phyloP scores from a whole-genome alignment of 2,329 filamentous ascomycete species.

The Cryphonectria carpinicola region DNA sequence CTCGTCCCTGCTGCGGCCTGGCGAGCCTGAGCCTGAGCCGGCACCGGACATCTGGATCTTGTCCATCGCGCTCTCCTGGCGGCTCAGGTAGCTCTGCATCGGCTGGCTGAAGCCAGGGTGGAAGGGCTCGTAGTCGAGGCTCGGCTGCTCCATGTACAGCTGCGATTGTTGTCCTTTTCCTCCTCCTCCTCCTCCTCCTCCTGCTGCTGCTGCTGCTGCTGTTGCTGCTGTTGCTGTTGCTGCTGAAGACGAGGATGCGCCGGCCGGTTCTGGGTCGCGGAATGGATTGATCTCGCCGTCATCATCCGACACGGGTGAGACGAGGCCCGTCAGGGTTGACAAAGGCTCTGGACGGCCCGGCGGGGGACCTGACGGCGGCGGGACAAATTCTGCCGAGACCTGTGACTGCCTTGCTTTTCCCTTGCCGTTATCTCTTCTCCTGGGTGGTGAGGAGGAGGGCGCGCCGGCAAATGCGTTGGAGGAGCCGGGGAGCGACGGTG shows the following conservation, averaged over 20 bases:
- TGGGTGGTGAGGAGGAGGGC: slow-evolving; percentile 11
- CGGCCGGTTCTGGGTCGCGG: slow-evolving; percentile 32
- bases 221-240: slow-evolving; percentile 13
- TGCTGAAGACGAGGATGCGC: not conserved
- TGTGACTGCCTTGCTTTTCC: slow-evolving; percentile 35
- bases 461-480: slow-evolving; percentile 24
- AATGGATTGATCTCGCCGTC: slow-evolving; percentile 32
- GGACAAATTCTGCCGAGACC: slow-evolving; percentile 15
- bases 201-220: not conserved
- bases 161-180: not conserved
- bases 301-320: slow-evolving; percentile 31
- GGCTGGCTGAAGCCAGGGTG: slow-evolving; percentile 41
- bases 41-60: slow-evolving; percentile 49
- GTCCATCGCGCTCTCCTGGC: slow-evolving; percentile 47
- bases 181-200: slow-evolving; percentile 12
- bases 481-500: slow-evolving; percentile 17
- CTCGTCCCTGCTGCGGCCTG: slow-evolving; percentile 3
- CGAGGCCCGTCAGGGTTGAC: slow-evolving; percentile 9
- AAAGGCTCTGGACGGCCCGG: slow-evolving; percentile 13
- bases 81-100: slow-evolving; percentile 42
- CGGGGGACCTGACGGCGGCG: slow-evolving; percentile 19
- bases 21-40: slow-evolving; percentile 28
- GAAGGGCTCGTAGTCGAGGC: slow-evolving; percentile 43
- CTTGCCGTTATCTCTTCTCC: slow-evolving; percentile 32
- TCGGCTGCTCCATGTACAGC: slow-evolving; percentile 40